A percentile compares a stretch with the other conserved stretches of the same genome.
These are phyloP conservation scores for Pythium periplocum DNA, from an alignment of 352 stramenopile species.

Conservation along the genomic window DNA sequence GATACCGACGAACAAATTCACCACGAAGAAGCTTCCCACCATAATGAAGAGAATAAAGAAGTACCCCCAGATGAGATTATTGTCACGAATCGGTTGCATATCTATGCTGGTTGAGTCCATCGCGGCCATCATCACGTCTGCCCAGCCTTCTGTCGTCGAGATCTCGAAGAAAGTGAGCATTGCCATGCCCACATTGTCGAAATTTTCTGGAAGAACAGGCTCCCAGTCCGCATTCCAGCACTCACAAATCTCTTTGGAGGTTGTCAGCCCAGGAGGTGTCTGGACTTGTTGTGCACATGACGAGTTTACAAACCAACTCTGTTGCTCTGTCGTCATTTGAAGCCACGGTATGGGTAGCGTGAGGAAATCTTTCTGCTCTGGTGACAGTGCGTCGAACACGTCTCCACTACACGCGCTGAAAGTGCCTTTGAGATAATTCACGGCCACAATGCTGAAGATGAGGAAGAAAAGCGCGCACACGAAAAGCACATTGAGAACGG, in stretches of 20 bases:
- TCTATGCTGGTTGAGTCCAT: constrained; percentile 86
- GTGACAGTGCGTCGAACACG: constrained; percentile 36
- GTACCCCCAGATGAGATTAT: constrained; percentile 67
- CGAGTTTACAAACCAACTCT: constrained; percentile 47
- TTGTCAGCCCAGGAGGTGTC: constrained; percentile 17
- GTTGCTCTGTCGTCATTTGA: constrained; percentile 22
- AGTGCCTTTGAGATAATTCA: constrained; percentile 91
- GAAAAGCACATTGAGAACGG: constrained; percentile 86
- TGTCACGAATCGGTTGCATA: constrained; percentile 89
- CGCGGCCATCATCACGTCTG: constrained; percentile 87
- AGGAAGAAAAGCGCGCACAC: constrained; percentile 92
- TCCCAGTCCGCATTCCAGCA: constrained; percentile 55
- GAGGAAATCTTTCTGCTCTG: constrained; percentile 40
- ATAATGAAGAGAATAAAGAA: constrained; percentile 92
- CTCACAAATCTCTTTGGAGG: constrained; percentile 61
- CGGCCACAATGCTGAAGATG: constrained; percentile 94
- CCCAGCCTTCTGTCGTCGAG: constrained; percentile 91
- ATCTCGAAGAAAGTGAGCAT: constrained; percentile 92
- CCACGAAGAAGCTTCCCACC: constrained; percentile 90
- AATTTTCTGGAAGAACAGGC: constrained; percentile 57
- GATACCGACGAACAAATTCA: constrained; percentile 93
- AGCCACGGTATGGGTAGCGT: constrained; percentile 33
- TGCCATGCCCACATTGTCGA: constrained; percentile 78
- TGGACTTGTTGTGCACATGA: constrained; percentile 16
- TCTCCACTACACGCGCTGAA: constrained; percentile 81